Base-by-base conservation (phyloP, 257 asterid genomes). In the Solanum raphanifolium region DNA sequence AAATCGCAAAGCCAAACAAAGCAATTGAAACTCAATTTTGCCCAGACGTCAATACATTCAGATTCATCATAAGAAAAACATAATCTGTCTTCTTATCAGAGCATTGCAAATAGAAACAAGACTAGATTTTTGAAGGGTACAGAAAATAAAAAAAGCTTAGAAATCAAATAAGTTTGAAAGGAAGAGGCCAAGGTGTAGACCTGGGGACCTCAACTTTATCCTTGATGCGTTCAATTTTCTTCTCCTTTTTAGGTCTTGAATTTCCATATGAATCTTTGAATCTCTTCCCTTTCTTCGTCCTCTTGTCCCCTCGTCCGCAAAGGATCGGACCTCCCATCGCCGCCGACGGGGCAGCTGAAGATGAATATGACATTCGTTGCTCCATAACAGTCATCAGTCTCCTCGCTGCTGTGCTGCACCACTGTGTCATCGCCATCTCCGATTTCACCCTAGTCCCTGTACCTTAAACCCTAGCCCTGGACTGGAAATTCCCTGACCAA, bases 181-280 rank as follows among this genome's bases (percentile, higher is more conserved):
- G 95, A 13, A 96, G 93, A 90, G 99, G 99, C 99, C 98, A 95
- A 35, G 98, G 98, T 87, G 99, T 94, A 87, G 99, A 95, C 94
- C 95, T 94, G 83, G 98, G 96, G 15, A 96, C 95, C 92, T 94
- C 98, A 58, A 93, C 87, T 91, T 91, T 94, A 89, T 96, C 97
- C 94, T 96, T 94, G 43, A 95, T 93, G 72, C 98, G 92, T 69
- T 95, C 96, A 11, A 93, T 91, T 89, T 90, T 86, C 94, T 95
- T 93, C 76, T 93, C 98, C 91, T 87, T 95, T 48, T 95, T 92
- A 6, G 98, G 98, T 84, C 98, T 93, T 39, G 88, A 43, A 69
- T 93, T 95, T 16, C 99, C 98, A 87, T 84, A 95, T 69, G 98
- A 93, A 6, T 94, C 99, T 88, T 97, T 95, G 88, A 97, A 95